Evolutionary conservation across 2,329 filamentous ascomycete species (phyloP).

Genomic region (Sclerotiophoma versabilis): DNA sequence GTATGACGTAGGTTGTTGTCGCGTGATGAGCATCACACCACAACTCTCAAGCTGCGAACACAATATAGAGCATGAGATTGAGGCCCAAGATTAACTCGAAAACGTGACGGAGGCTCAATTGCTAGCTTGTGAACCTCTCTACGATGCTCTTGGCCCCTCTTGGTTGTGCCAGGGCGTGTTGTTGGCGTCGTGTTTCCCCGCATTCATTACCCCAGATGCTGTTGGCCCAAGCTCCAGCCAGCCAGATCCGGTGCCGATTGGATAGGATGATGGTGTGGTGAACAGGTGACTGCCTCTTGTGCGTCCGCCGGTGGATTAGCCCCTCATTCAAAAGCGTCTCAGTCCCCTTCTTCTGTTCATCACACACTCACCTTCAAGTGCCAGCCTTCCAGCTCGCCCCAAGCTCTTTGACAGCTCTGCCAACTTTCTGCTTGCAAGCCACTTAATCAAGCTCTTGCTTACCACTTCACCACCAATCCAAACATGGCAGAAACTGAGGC

Average conservation of each 20-base stretch:
- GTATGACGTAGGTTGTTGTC: constrained; percentile 42
- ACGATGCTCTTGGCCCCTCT: constrained; percentile 1
- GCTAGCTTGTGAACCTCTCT: constrained; percentile 20
- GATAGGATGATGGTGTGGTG: constrained; percentile 40
- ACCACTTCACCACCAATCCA: constrained; percentile 19
- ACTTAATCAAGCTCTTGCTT: constrained; percentile 15
- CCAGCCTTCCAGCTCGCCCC: constrained; percentile 19
- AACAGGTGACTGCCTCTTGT: constrained; percentile 47
- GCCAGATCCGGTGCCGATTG: constrained; percentile 32
- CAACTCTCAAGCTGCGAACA: constrained; percentile 15
- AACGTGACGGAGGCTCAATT: constrained; percentile 30
- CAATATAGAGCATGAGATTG: constrained; percentile 6
- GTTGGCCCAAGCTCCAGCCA: constrained; percentile 20
- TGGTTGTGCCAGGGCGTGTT: constrained; percentile 11
- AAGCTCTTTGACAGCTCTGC: constrained; percentile 23
- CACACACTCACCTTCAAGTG: constrained; percentile 27
- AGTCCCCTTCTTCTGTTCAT: constrained; percentile 31
- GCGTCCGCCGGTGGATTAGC: constrained; percentile 31
- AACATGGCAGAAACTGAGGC: constrained; percentile 60
- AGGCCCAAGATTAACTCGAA: constrained; percentile 2
- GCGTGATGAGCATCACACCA: constrained; percentile 43
- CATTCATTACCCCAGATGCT: constrained; percentile 25
- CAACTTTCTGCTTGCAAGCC: constrained; percentile 15
- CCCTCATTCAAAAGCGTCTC: constrained; percentile 46
- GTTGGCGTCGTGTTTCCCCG: constrained; percentile 25